phyloP scores from a whole-genome alignment of 2,329 filamentous ascomycete species.

The Colletotrichum navitas region DNA sequence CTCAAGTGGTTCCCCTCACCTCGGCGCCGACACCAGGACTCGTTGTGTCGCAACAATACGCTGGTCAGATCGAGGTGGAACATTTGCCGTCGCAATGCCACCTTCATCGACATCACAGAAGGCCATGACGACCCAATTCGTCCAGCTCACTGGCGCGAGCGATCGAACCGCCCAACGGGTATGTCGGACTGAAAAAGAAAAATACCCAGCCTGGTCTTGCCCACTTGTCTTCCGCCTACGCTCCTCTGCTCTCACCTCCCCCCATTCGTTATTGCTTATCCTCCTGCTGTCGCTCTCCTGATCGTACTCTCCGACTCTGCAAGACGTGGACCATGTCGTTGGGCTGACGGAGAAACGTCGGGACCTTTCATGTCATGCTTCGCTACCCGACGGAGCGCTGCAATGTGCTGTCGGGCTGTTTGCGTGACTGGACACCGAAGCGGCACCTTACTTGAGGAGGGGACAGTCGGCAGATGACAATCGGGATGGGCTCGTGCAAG shows the following conservation, averaged over 20 bases:
- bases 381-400: conserved; percentile 18
- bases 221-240: not conserved
- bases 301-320: conserved; percentile 16
- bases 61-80: conserved; percentile 9
- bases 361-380: conserved; percentile 16
- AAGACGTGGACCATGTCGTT: conserved; percentile 8
- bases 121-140: conserved; percentile 57
- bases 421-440: conserved; percentile 20
- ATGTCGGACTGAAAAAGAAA: conserved; percentile 47
- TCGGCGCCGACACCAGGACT: conserved; percentile 2
- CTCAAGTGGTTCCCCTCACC: conserved; percentile 28
- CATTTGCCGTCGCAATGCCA: conserved; percentile 50
- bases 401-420: not conserved
- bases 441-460: conserved; percentile 18
- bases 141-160: conserved; percentile 57
- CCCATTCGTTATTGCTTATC: not conserved
- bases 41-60: conserved; percentile 5
- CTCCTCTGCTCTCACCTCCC: conserved; percentile 6
- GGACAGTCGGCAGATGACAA: conserved; percentile 4
- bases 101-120: conserved; percentile 56
- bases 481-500: not conserved
- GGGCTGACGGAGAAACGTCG: conserved; percentile 27
- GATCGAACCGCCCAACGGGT: conserved; percentile 61
- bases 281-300: not conserved
- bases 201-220: not conserved